Evolutionary conservation across 1,139 yeast species (phyloP).

Genomic region (Saccharomyces hybrid): DNA sequence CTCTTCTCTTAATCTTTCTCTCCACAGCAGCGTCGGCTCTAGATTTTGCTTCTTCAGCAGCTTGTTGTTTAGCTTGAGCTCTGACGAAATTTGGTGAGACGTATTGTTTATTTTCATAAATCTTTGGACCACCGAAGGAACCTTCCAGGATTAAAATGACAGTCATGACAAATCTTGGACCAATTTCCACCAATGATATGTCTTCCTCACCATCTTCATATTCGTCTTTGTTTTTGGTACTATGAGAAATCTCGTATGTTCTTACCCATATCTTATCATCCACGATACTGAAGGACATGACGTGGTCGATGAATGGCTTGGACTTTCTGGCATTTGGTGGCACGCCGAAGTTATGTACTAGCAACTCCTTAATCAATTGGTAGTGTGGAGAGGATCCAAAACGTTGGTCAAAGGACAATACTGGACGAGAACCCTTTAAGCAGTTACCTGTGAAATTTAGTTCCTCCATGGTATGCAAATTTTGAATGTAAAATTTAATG

Average conservation of each 20-base stretch:
- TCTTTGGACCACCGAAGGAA: constrained; percentile 96
- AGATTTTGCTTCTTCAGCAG: constrained; percentile 70
- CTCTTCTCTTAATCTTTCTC: constrained; percentile 69
- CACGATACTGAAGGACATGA: constrained; percentile 83
- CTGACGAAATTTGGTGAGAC: constrained; percentile 94
- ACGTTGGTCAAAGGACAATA: constrained; percentile 75
- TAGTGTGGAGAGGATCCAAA: constrained; percentile 65
- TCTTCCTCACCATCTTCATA: constrained; percentile 43
- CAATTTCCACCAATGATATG: constrained; percentile 81
- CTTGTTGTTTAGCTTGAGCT: constrained; percentile 75
- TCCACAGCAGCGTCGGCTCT: constrained; percentile 77
- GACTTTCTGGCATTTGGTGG: constrained; percentile 93
- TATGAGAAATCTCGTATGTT: constrained; percentile 85
- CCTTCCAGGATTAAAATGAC: constrained; percentile 91
- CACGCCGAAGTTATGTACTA: constrained; percentile 85
- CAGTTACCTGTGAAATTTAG: constrained; percentile 95
- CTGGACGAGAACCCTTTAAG: constrained; percentile 92
- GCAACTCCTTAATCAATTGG: constrained; percentile 73
- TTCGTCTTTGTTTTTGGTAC: constrained; percentile 45
- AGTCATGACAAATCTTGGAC: constrained; percentile 93
- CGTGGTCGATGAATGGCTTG: constrained; percentile 93
- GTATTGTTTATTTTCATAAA: constrained; percentile 92
- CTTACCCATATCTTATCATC: constrained; percentile 95
- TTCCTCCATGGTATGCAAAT: constrained; percentile 93
- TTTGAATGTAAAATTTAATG: constrained; percentile 85